These are phyloP conservation scores for Zygoascus hellenicus DNA, from an alignment of 1,139 yeast genomes.

Conservation along the genomic window DNA sequence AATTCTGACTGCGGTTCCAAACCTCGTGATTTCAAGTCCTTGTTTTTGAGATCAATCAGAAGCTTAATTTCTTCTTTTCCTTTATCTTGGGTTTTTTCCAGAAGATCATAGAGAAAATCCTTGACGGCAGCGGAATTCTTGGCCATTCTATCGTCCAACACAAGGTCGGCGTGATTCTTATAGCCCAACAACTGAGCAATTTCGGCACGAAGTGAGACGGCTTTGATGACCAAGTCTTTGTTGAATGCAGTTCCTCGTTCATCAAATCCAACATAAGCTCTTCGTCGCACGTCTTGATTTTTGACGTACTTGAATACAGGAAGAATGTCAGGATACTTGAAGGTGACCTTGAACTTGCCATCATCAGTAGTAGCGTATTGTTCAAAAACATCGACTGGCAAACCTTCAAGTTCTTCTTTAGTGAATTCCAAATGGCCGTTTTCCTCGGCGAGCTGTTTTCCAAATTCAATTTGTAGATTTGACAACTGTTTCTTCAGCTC, in stretches of 20 bases:
- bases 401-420: constrained; percentile 62
- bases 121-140: constrained; percentile 55
- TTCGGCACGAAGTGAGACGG: constrained; percentile 55
- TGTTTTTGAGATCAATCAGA: constrained; percentile 49
- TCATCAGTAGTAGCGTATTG: constrained; percentile 49
- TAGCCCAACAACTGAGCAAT: constrained; percentile 63
- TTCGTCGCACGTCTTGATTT: constrained; percentile 56
- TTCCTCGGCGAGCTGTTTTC: constrained; percentile 68
- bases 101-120: constrained; percentile 57
- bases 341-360: constrained; percentile 61
- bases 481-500: constrained; percentile 55
- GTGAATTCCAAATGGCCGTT: constrained; percentile 55
- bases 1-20: constrained; percentile 41
- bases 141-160: constrained; percentile 76
- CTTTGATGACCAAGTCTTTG: constrained; percentile 51
- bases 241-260: constrained; percentile 56
- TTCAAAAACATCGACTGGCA: constrained; percentile 56
- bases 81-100: constrained; percentile 49
- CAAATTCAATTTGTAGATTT: constrained; percentile 50
- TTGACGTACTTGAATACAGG: constrained; percentile 72
- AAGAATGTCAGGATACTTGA: constrained; percentile 71
- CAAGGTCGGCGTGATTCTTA: constrained; percentile 58
- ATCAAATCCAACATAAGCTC: constrained; percentile 60
- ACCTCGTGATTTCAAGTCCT: constrained; percentile 45
- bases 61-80: constrained; percentile 50